Conservation (phyloP, 1,139 yeast genomes). For the Kurtzmaniella quercitrusa region DNA sequence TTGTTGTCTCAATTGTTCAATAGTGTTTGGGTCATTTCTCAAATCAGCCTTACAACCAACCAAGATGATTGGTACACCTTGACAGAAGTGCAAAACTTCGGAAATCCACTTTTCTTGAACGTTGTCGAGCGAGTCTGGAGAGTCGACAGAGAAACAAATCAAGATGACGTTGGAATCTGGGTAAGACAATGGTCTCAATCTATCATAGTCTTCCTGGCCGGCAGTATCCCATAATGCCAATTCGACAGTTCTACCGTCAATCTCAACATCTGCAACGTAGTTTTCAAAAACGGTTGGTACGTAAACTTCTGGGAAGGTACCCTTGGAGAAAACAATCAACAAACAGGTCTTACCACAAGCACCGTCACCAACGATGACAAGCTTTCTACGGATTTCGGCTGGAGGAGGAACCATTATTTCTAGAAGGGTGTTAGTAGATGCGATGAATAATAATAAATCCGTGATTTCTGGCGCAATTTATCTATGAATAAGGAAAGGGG, state of each 20-base stretch:
- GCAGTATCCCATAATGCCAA: slow-evolving; percentile 98
- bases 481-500: too few species aligned
- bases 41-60: slow-evolving; percentile 92
- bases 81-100: slow-evolving; percentile 92
- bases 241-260: slow-evolving; percentile 91
- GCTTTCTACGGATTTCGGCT: slow-evolving; percentile 72
- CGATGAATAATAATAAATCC: too few species aligned
- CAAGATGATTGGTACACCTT: slow-evolving; percentile 88
- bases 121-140: slow-evolving; percentile 90
- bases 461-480: too few species aligned
- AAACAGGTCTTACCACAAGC: slow-evolving; percentile 85
- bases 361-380: slow-evolving; percentile 86
- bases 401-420: slow-evolving; percentile 41
- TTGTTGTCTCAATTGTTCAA: slow-evolving; percentile 70
- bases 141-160: slow-evolving; percentile 87
- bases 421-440: neutral
- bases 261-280: slow-evolving; percentile 91
- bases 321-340: slow-evolving; percentile 84
- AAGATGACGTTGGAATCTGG: slow-evolving; percentile 91
- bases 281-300: slow-evolving; percentile 95
- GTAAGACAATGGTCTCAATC: slow-evolving; percentile 89
- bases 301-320: slow-evolving; percentile 93
- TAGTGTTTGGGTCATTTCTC: slow-evolving; percentile 76
- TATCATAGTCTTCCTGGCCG: slow-evolving; percentile 96
- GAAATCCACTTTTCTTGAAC: slow-evolving; percentile 95